Conservation (phyloP, 1,139 yeast genomes). For the Candida neerlandica region DNA sequence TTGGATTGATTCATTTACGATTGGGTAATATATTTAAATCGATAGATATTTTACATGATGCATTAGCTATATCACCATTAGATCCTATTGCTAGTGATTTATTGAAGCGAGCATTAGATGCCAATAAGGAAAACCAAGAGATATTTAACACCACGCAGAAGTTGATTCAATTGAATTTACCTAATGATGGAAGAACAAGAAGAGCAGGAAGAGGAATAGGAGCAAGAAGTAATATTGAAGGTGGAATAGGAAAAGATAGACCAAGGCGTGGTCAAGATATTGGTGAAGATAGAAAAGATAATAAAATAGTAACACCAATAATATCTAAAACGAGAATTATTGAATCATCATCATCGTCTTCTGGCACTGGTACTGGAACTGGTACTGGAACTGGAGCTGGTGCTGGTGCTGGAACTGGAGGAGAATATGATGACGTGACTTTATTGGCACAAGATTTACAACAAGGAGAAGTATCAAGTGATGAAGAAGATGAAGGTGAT, state of each 20-base stretch:
- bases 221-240: slow-evolving; percentile 5
- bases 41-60: slow-evolving; percentile 75
- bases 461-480: slow-evolving; percentile 58
- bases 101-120: slow-evolving; percentile 76
- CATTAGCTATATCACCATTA: slow-evolving; percentile 75
- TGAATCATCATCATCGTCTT: not conserved
- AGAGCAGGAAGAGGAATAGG: slow-evolving; percentile 3
- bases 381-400: not conserved
- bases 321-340: slow-evolving; percentile 18
- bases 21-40: slow-evolving; percentile 67
- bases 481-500: slow-evolving; percentile 41
- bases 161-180: slow-evolving; percentile 22
- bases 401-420: not conserved
- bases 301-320: slow-evolving; percentile 24
- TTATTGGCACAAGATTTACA: slow-evolving; percentile 44
- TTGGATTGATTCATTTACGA: slow-evolving; percentile 81
- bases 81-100: slow-evolving; percentile 87
- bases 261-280: not conserved
- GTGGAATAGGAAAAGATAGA: not conserved
- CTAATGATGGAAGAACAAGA: slow-evolving; percentile 15
- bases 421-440: slow-evolving; percentile 27
- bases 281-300: slow-evolving; percentile 9
- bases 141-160: slow-evolving; percentile 27
- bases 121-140: slow-evolving; percentile 44
- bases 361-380: not conserved